Percentiles rank a stretch among this genome's conserved stretches.
Conservation (phyloP, 495 filamentous ascomycete species). For the Astrocystis sublimbata region DNA sequence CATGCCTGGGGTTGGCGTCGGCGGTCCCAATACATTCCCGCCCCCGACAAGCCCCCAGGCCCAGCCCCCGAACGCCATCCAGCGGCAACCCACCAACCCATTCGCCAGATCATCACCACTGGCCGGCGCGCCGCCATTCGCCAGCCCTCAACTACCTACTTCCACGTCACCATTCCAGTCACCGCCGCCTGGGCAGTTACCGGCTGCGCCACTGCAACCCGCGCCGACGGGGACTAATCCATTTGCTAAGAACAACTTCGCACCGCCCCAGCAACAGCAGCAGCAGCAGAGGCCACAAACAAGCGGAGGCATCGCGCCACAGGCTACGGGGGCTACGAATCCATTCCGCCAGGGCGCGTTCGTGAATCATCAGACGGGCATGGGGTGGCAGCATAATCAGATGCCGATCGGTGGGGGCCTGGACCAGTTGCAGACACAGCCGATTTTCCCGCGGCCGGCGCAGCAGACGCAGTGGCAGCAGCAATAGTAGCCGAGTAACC, state of each 20-base stretch:
- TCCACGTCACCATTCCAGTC: constrained; percentile 53
- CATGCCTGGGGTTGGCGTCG: constrained; percentile 31
- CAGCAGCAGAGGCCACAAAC: constrained; percentile 43
- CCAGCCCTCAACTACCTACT: constrained; percentile 43
- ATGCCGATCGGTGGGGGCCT: constrained; percentile 85
- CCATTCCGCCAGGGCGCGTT: constrained; percentile 89
- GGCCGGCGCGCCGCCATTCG: constrained; percentile 49
- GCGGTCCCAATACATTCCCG: constrained; percentile 27
- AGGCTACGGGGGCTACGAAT: constrained; percentile 87
- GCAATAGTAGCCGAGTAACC: constrained; percentile 3
- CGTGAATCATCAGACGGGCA: constrained; percentile 81
- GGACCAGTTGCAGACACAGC: constrained; percentile 76
- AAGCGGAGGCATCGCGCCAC: constrained; percentile 51
- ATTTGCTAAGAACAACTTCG: constrained; percentile 58
- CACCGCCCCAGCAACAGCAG: constrained; percentile 30
- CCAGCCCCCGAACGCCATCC: constrained; percentile 43
- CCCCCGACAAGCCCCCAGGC: constrained; percentile 32
- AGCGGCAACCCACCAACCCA: constrained; percentile 78
- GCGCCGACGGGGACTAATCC: constrained; percentile 71
- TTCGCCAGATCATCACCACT: constrained; percentile 64
- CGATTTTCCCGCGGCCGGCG: constrained; percentile 81
- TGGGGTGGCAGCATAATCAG: constrained; percentile 78
- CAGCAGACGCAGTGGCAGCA: constrained; percentile 57
- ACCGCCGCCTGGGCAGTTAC: constrained; percentile 48
- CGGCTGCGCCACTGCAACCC: constrained; percentile 59